Evolutionary conservation across 2,329 filamentous ascomycete species (phyloP), one percentile per base, ranked within the genome.

Genomic region (Aspergillus flavus): DNA sequence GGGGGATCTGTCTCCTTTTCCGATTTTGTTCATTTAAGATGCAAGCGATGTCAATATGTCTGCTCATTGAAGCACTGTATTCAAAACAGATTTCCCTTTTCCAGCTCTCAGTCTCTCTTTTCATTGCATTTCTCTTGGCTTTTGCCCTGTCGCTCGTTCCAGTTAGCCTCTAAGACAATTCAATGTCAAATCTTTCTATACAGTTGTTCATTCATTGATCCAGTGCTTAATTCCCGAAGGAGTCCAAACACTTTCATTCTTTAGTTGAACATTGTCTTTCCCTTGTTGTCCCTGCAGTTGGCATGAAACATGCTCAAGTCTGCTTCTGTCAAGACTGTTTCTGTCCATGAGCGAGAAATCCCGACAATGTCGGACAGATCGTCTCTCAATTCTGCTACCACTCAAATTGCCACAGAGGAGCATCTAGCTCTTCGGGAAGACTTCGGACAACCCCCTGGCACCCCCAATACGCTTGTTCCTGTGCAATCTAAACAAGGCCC

Each of bases 401-500:
- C 64, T 26, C 57, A 65, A 12, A 57, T 68, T 34, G 53, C 63
- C 26, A 41, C 62, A 19, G 63, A 65, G 41, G 61, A 64, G 19
- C 28, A 28, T 46, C 60, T 65, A 43, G 41, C 39, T 36, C 46
- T 57, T n/a, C 58, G 53, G 11, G 64, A 64, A n/a, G 66, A 69
- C 34, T 66, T 64, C 14, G 67, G 57, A 32, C 61, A 62, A 23
- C 58, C 61, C 36, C 59, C 57, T 34, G 66, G 61, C 36, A 59
- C 63, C n/a, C 57, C 63, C 19, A 70, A 74, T 55, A 66, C 67
- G 4, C 71, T 80, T n/a, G 66, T 71, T 53, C 68, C 71, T 16
- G 67, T 76, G 19, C 73, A 65, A 34, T 52, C 48, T 52, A 19
- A 19, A 12, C 16, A 52, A 19, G 78, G 75, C 54, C 73, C 75